phyloP scores from a whole-genome alignment of 371 early-diverging fungal species.

The Chytridium lagenaria region DNA sequence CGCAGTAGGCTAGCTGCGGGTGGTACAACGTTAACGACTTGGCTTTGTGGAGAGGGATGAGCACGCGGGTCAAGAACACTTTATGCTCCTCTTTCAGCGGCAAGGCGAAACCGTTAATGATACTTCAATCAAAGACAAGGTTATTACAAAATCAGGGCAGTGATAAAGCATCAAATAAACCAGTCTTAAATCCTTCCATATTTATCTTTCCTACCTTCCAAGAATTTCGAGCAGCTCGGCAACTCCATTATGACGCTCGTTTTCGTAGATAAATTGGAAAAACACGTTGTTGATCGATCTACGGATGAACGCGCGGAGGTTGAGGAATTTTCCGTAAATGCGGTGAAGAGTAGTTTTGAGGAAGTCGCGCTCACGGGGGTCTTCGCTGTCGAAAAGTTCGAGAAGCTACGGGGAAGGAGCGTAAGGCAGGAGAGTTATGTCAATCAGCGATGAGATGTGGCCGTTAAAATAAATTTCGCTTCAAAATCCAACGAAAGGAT shows the following conservation, averaged over 20 bases:
- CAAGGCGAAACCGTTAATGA: constrained; percentile 97
- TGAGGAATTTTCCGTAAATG: constrained; percentile 96
- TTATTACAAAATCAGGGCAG: neutral
- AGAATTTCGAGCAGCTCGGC: constrained; percentile 96
- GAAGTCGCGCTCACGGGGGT: constrained; percentile 96
- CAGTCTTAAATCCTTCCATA: constrained; percentile 5
- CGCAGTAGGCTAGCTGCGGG: constrained; percentile 96
- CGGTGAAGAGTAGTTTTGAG: constrained; percentile 96
- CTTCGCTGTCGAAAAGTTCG: constrained; percentile 96
- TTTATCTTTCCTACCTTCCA: constrained; percentile 71
- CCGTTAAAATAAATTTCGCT: neutral
- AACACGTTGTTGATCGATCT: constrained; percentile 96
- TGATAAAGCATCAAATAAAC: constrained; percentile 10
- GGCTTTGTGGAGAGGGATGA: constrained; percentile 95
- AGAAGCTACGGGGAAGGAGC: constrained; percentile 67
- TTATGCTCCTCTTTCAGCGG: constrained; percentile 98
- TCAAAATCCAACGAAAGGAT: neutral
- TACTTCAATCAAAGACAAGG: constrained; percentile 59
- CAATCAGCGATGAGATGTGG: no score
- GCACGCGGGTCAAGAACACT: constrained; percentile 84
- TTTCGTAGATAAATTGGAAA: constrained; percentile 95
- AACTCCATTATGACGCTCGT: constrained; percentile 94
- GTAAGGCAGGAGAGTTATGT: neutral
- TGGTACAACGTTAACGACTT: constrained; percentile 88
- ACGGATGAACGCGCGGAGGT: constrained; percentile 92